Evolutionary conservation across 2,329 filamentous ascomycete species (phyloP).

Genomic region (Escovopsis sp.): DNA sequence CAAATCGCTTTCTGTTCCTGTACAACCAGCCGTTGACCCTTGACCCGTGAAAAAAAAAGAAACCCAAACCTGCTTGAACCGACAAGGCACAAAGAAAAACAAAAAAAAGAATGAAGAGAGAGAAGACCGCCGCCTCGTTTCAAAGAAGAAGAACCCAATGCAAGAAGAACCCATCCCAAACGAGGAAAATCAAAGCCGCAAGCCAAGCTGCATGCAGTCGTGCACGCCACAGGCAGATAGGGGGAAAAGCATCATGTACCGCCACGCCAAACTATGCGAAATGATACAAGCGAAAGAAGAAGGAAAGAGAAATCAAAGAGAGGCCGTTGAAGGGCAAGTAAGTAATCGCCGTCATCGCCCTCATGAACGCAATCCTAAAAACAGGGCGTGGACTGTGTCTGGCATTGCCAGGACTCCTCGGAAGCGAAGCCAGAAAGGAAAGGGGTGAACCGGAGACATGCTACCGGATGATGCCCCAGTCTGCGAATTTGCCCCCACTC

Average conservation of each 20-base stretch:
- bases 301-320: background rate
- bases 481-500: constrained; percentile 45
- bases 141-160: background rate
- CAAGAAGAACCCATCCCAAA: background rate
- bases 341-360: no score
- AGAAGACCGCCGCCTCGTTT: no score
- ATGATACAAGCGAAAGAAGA: constrained; percentile 10
- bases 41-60: no score
- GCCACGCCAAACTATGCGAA: constrained; percentile 17
- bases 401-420: no score
- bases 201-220: background rate
- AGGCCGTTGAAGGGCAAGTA: no score
- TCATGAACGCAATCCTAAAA: no score
- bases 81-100: no score
- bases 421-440: background rate
- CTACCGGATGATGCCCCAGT: constrained; percentile 72
- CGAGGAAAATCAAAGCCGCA: background rate
- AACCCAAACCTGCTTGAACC: no score
- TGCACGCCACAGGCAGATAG: background rate
- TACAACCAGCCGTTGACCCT: no score
- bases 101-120: no score
- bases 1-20: no score
- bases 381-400: no score
- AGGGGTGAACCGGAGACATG: background rate
- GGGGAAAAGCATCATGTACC: constrained; percentile 5